Evolutionary conservation across 345 rosid genomes (phyloP), one percentile per base, ranked within the genome.

Genomic region (Brassica rapa): DNA sequence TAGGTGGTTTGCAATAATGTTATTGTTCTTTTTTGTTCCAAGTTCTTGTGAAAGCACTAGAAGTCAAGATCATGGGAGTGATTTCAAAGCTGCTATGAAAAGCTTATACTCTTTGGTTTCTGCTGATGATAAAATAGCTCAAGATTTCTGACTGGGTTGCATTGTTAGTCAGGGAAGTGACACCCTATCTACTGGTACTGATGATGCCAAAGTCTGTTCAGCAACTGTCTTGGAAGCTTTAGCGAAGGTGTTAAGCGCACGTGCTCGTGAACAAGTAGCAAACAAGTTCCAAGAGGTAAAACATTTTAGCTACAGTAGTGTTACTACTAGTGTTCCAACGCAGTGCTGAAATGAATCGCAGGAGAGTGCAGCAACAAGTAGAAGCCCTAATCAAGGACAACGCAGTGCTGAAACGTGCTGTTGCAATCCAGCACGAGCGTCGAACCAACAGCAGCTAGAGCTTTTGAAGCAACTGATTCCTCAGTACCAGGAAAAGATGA

Each of bases 381-480:
- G 90, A 87, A 69, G 79, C 81, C 33, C 57, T 89, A 59, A 56
- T 87, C 51, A 84, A 86, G 73, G 98, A 94, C 76, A 92, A 92
- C 78, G 46, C 85, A 15, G 86, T 94, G 67, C 91, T 94, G 5
- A 94, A 94, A 81, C 91, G 91, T 24, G 97, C 93, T 6, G 97
- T 94, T 73, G 86, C 94, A 24, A 90, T 92, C 70, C 97, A 92
- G 74, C 95, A 94, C 64, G 96, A 94, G 69, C 92, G 96, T 11
- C 75, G 12, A 87, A 80, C 77, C 84, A 74, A 49, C 95, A 94
- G 83, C 95, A 94, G 83, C 65, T 87, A 77, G 87, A 86, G 57
- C 82, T 88, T 29, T 75, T 87, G 82, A 94, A 87, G 85, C 89
- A 90, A 75, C 51, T 89, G 83, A 81, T 88, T n/a, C 82, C 89